Percentiles rank a stretch among this genome's conserved stretches.
Conservation (phyloP, 371 early-diverging fungal species). For the Lichtheimia ramosa region DNA sequence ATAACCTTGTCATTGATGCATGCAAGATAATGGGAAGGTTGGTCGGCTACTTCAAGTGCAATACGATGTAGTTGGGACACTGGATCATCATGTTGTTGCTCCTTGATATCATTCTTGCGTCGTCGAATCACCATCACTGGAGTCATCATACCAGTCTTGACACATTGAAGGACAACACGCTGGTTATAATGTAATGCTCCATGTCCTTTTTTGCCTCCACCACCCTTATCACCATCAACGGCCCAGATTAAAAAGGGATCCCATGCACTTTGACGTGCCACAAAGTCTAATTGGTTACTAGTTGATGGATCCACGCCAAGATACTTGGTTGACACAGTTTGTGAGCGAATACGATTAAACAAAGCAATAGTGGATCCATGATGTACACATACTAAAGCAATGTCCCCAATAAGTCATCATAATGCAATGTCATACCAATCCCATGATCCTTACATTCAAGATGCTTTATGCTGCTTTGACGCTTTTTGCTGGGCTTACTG, state of each 20-base stretch:
- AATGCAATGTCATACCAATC: no score
- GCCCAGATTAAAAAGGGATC: conserved; percentile 88
- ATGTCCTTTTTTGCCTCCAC: no score
- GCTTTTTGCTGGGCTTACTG: conserved; percentile 78
- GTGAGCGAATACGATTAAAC: conserved; percentile 77
- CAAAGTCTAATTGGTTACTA: conserved; percentile 19
- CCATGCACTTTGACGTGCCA: conserved; percentile 53
- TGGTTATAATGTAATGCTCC: conserved; percentile 66
- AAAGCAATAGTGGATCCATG: conserved; percentile 76
- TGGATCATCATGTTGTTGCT: conserved; percentile 54
- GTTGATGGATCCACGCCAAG: conserved; percentile 58
- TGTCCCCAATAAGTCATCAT: no score
- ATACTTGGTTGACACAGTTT: conserved; percentile 80
- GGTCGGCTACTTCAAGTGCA: conserved; percentile 65
- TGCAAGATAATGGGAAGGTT: conserved; percentile 64
- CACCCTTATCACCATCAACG: conserved; percentile 42
- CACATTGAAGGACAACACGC: conserved; percentile 73
- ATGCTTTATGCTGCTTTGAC: conserved; percentile 71
- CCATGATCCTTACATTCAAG: conserved; percentile 47
- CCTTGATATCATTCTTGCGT: conserved; percentile 45
- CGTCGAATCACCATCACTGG: conserved; percentile 73
- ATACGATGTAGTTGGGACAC: conserved; percentile 87
- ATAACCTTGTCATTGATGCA: conserved; percentile 78
- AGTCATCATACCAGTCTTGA: conserved; percentile 72
- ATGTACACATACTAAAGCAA: conserved; percentile 58